These are phyloP conservation scores for Trichophyton verrucosum DNA, from an alignment of 2,329 filamentous ascomycete genomes.

Conservation along the genomic window DNA sequence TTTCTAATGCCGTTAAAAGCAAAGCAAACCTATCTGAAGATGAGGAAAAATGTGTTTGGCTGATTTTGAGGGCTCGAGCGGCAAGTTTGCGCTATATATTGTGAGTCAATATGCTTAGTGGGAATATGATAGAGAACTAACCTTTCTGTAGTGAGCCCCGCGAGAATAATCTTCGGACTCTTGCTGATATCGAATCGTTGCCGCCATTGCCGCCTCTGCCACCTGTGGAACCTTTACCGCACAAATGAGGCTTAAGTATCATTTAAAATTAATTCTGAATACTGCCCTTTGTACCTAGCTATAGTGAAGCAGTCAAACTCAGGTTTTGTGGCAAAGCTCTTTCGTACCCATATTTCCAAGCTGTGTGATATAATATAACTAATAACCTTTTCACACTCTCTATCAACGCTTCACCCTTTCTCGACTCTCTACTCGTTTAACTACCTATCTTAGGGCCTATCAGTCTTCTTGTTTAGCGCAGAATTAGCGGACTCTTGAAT, in stretches of 20 bases:
- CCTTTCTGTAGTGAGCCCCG: neutral
- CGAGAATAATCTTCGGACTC: neutral
- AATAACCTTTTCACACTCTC: too few relatives aligned
- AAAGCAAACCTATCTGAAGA: constrained; percentile 14
- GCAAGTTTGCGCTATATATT: constrained; percentile 4
- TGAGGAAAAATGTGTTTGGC: constrained; percentile 14
- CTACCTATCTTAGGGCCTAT: too few relatives aligned
- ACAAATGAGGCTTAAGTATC: neutral
- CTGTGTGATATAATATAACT: too few relatives aligned
- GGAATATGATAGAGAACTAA: neutral
- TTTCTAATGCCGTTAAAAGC: neutral
- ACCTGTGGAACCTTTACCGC: neutral
- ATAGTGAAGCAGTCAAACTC: too few relatives aligned
- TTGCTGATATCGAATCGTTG: neutral
- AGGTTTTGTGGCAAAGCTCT: too few relatives aligned
- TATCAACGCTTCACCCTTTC: too few relatives aligned
- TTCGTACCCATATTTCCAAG: too few relatives aligned
- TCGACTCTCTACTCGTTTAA: too few relatives aligned
- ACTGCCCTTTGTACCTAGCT: too few relatives aligned
- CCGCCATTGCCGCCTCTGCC: neutral
- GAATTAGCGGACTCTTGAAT: too few relatives aligned
- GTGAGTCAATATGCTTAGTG: neutral
- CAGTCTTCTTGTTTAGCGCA: too few relatives aligned
- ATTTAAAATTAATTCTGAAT: neutral
- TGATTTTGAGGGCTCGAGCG: constrained; percentile 10